A percentile compares a stretch with the other conserved stretches of the same genome.
Evolutionary conservation across 176 grass and related monocot genomes (phyloP).

Genomic region (Thalia dealbata): DNA sequence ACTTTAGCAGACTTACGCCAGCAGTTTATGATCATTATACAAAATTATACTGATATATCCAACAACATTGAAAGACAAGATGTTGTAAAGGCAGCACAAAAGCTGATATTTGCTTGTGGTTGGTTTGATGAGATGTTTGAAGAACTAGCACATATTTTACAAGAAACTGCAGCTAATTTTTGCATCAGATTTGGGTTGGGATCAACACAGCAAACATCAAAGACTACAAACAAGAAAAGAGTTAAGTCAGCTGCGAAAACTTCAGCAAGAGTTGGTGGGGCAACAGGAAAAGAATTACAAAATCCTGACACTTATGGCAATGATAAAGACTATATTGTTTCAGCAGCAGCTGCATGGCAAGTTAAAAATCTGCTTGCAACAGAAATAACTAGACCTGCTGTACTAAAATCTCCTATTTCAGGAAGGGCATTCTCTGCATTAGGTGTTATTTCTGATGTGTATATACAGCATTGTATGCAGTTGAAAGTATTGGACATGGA

Average conservation of each 20-base stretch:
- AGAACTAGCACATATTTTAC: conserved; percentile 53
- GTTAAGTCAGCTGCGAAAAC: conserved; percentile 49
- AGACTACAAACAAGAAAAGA: conserved; percentile 47
- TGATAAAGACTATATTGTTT: conserved; percentile 43
- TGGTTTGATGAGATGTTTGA: conserved; percentile 72
- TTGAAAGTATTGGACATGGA: conserved; percentile 46
- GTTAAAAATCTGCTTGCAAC: conserved; percentile 51
- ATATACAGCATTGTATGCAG: conserved; percentile 48
- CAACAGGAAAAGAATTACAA: conserved; percentile 33
- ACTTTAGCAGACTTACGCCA: conserved; percentile 37
- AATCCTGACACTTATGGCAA: conserved; percentile 22
- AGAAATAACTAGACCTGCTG: conserved; percentile 38
- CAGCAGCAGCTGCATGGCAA: conserved; percentile 62
- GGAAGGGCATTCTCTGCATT: conserved; percentile 48
- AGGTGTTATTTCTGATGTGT: conserved; percentile 56
- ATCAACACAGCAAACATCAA: conserved; percentile 23
- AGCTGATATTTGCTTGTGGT: conserved; percentile 46
- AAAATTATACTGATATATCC: conserved; percentile 38
- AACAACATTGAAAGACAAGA: conserved; percentile 45
- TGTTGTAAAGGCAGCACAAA: conserved; percentile 42
- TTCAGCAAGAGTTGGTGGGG: conserved; percentile 10
- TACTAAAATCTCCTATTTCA: conserved; percentile 58
- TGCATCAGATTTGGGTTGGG: conserved; percentile 32
- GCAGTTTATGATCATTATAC: conserved; percentile 54
- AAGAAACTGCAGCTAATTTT: conserved; percentile 45